These are phyloP conservation scores for Capsella bursapastoris DNA, from an alignment of 345 rosid species.

Conservation along the genomic window DNA sequence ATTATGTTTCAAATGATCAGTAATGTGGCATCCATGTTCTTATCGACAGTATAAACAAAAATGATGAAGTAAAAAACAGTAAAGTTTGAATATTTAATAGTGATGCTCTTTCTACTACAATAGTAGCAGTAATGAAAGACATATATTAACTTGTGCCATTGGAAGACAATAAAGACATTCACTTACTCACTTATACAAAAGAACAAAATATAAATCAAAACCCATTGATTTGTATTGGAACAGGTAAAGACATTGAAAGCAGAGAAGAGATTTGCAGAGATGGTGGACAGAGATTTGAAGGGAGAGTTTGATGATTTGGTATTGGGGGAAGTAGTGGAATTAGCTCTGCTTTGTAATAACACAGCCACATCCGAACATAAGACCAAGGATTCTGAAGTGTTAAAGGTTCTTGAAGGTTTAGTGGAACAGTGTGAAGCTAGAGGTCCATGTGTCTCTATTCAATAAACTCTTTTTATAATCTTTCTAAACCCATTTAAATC, in stretches of 20 bases:
- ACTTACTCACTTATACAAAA: not conserved
- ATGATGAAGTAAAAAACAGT: too few species aligned
- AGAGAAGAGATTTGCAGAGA: slow-evolving; percentile 68
- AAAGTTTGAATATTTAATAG: too few species aligned
- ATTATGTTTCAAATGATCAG: too few species aligned
- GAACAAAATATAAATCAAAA: slow-evolving; percentile 2
- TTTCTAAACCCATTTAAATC: too few species aligned
- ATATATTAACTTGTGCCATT: too few species aligned
- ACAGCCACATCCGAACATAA: slow-evolving; percentile 63
- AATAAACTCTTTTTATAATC: too few species aligned
- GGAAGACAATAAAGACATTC: too few species aligned
- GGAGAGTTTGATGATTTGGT: slow-evolving; percentile 70
- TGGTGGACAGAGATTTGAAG: slow-evolving; percentile 77
- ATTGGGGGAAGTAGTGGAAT: slow-evolving; percentile 68
- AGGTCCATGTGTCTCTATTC: slow-evolving; percentile 53
- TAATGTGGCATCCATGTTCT: too few species aligned
- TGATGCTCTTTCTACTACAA: too few species aligned
- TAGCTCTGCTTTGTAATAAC: slow-evolving; percentile 73
- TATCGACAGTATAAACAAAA: too few species aligned
- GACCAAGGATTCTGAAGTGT: slow-evolving; percentile 80
- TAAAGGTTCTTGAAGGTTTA: slow-evolving; percentile 73
- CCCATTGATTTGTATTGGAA: slow-evolving; percentile 17
- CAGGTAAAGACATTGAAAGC: slow-evolving; percentile 81
- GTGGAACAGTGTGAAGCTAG: slow-evolving; percentile 60
- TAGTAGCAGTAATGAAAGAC: too few species aligned